A percentile compares a stretch with the other conserved stretches of the same genome.
Evolutionary conservation across 148 eudicot species (phyloP).

Genomic region (Vaccinium vitisidaea): DNA sequence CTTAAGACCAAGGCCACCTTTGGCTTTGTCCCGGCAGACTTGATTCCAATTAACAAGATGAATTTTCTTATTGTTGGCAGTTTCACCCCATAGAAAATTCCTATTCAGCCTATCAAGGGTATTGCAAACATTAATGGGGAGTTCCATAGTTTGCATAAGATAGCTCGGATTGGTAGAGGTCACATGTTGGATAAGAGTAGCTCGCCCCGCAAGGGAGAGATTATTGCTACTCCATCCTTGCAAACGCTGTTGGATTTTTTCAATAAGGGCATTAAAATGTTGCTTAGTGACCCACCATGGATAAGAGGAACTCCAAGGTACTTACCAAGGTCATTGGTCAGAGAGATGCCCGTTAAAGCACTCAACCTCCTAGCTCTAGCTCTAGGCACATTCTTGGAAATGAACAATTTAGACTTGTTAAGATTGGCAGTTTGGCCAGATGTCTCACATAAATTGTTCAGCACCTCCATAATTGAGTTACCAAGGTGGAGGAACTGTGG

Average conservation of each 20-base stretch:
- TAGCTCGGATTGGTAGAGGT: neutral
- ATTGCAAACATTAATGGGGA: neutral
- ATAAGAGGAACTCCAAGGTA: neutral
- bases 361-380: neutral
- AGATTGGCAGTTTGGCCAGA: neutral
- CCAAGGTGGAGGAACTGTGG: too few relatives aligned
- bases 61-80: too few relatives aligned
- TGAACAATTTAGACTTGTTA: neutral
- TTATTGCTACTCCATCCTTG: neutral
- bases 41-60: too few relatives aligned
- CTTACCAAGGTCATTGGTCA: neutral
- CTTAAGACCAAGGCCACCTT: too few relatives aligned
- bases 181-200: too few relatives aligned
- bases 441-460: neutral
- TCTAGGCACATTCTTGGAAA: neutral
- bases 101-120: neutral
- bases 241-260: neutral
- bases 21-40: too few relatives aligned
- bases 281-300: neutral
- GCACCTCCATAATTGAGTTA: neutral
- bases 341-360: neutral
- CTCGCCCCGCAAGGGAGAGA: neutral
- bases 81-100: too few relatives aligned
- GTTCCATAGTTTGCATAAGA: neutral
- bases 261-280: neutral